These are phyloP conservation scores for Gyrodon lividus DNA, from an alignment of 768 basidiomycete species.

Conservation along the genomic window DNA sequence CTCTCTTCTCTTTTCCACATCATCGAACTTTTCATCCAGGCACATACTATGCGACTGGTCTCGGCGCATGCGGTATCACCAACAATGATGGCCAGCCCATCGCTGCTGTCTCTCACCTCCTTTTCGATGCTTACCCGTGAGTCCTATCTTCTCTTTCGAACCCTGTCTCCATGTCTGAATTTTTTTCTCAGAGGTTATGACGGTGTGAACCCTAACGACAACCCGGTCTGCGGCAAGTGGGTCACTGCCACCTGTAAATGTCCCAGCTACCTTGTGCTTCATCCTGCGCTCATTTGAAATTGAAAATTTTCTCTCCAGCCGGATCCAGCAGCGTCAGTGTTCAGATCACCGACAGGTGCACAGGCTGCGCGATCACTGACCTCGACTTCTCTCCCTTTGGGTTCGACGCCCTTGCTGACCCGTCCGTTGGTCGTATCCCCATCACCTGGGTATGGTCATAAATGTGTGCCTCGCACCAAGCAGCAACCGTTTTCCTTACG, in stretches of 20 bases:
- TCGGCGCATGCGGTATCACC: slow-evolving; percentile 42
- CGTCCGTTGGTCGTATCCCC: slow-evolving; percentile 49
- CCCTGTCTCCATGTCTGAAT: slow-evolving; percentile 1
- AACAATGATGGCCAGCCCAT: slow-evolving; percentile 31
- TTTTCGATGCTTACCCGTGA: slow-evolving; percentile 39
- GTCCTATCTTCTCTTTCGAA: slow-evolving; percentile 3
- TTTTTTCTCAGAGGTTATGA: slow-evolving; percentile 45
- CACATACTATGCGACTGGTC: slow-evolving; percentile 35
- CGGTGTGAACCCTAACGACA: slow-evolving; percentile 65
- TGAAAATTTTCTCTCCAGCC: slow-evolving; percentile 41
- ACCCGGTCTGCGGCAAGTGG: slow-evolving; percentile 64
- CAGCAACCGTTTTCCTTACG: neutral
- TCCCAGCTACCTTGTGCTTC: neutral
- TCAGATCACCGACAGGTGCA: slow-evolving; percentile 61
- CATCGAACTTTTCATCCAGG: slow-evolving; percentile 14
- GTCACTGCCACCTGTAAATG: slow-evolving; percentile 49
- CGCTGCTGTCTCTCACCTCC: slow-evolving; percentile 32
- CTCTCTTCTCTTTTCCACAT: neutral
- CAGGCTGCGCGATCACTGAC: slow-evolving; percentile 46
- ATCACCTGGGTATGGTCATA: slow-evolving; percentile 50
- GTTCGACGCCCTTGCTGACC: slow-evolving; percentile 48
- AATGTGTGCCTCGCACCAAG: neutral
- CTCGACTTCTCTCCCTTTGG: slow-evolving; percentile 66
- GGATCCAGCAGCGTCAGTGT: slow-evolving; percentile 49
- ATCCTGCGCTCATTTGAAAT: slow-evolving; percentile 10